Evolutionary conservation across 2,329 filamentous ascomycete species (phyloP), one percentile per base, ranked within the genome.

Genomic region (Septoria linicola): DNA sequence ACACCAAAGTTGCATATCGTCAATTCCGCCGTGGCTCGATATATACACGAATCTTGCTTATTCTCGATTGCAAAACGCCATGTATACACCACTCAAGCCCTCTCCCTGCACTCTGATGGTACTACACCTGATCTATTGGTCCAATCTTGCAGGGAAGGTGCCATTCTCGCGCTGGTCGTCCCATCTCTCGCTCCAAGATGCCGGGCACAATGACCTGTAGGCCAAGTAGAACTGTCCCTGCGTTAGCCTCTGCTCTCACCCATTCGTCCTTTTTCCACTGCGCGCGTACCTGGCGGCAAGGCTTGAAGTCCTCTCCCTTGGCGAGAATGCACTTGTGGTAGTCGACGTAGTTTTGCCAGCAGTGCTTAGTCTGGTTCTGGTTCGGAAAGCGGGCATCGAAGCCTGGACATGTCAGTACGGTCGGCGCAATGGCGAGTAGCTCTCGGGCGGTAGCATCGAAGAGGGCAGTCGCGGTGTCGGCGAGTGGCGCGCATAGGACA

Each of bases 271-370:
- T 25, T n/a, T n/a, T n/a, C n/a, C n/a, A 16, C 39, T 30, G 30
- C 31, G 0, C 17, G 35, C 73, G 62, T 85, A 96, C 91, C 87
- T 96, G 91, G 70, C 85, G 87, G 87, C 92, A 97, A 62, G 92
- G 92, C 67, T 88, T 86, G 75, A 97, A 97, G 72, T 96, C 91
- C 81, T 97, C 92, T 76, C 92, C 92, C 84, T 97, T 97, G 77
- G 91, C 92, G 72, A 86, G 80, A 76, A 96, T 90, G 81, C 93
- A 99, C 84, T 99, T 99, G 85, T 99, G 89, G 83, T 99, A 97
- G 77, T 99, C 93, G 80, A 99, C 93, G 79, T 99, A 99, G 84
- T 99, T 99, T 76, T 99, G 95, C 93, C 93, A 99, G 89, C 93
- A 99, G 84, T 99, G 91, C 87, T 96, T 96, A 78, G 91, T 85